Conservation (phyloP, 2,329 filamentous ascomycete species). For the Epichloe hybrida region DNA sequence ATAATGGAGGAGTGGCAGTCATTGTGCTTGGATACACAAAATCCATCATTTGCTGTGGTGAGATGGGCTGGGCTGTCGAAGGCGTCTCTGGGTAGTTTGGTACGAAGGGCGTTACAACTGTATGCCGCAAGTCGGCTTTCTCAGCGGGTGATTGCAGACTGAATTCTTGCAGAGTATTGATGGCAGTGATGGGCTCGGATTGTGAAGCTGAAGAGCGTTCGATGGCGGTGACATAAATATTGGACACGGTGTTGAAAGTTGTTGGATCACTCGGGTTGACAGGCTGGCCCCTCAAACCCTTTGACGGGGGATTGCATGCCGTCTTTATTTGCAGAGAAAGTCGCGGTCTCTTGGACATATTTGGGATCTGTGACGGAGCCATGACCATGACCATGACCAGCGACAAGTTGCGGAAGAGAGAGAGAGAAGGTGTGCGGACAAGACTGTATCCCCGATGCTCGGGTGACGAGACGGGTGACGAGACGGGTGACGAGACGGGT, state of each 20-base stretch:
- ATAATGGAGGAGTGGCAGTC: constrained; percentile 46
- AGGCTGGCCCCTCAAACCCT: constrained; percentile 18
- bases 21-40: constrained; percentile 40
- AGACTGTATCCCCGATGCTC: not conserved
- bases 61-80: constrained; percentile 35
- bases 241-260: constrained; percentile 52
- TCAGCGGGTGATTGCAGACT: constrained; percentile 17
- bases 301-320: constrained; percentile 22
- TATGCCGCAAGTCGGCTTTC: constrained; percentile 18
- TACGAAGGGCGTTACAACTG: constrained; percentile 30
- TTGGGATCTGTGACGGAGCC: constrained; percentile 12
- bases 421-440: not conserved
- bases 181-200: constrained; percentile 34
- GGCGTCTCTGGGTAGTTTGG: constrained; percentile 40
- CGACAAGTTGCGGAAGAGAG: not conserved
- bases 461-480: too few species aligned
- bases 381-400: too few species aligned
- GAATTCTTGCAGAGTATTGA: constrained; percentile 27
- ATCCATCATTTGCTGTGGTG: constrained; percentile 31
- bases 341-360: constrained; percentile 34
- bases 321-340: constrained; percentile 43
- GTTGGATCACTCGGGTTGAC: constrained; percentile 46
- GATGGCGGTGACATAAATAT: constrained; percentile 50
- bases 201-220: constrained; percentile 40
- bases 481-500: too few species aligned